These are phyloP conservation scores for Kingdonia uniflora DNA, from an alignment of 164 flowering plant species.

Conservation along the genomic window DNA sequence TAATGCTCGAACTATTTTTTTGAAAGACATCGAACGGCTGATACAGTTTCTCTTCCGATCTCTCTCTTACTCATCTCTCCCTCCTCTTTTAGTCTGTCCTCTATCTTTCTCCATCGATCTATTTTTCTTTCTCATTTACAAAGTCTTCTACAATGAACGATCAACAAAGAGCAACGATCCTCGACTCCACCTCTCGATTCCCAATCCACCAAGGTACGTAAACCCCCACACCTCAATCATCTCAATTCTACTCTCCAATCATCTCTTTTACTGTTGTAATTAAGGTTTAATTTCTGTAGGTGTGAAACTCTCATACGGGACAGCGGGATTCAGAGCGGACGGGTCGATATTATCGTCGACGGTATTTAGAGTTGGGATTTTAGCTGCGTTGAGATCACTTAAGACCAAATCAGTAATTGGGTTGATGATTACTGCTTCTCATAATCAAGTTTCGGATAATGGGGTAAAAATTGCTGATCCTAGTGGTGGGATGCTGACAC, in stretches of 20 bases:
- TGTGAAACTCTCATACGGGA: slow-evolving; percentile 74
- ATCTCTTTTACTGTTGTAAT: too few relatives aligned
- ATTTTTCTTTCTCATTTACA: too few relatives aligned
- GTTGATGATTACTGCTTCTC: slow-evolving; percentile 94
- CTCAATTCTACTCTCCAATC: background rate
- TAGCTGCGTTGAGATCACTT: slow-evolving; percentile 67
- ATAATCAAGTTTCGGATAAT: slow-evolving; percentile 69
- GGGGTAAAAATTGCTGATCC: slow-evolving; percentile 90
- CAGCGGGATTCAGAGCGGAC: slow-evolving; percentile 85
- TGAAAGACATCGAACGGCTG: too few relatives aligned
- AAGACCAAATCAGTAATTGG: slow-evolving; percentile 58
- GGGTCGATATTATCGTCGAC: slow-evolving; percentile 66
- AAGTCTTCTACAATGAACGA: slow-evolving; percentile 31
- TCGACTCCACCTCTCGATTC: slow-evolving; percentile 38
- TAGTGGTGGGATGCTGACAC: slow-evolving; percentile 78
- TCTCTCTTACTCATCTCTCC: slow-evolving; percentile 15
- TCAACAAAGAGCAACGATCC: slow-evolving; percentile 36
- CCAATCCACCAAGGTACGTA: slow-evolving; percentile 45
- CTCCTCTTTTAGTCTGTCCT: slow-evolving; percentile 3
- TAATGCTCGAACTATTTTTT: too few relatives aligned
- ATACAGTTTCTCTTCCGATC: slow-evolving; percentile 75
- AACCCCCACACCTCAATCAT: too few relatives aligned
- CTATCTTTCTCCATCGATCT: background rate
- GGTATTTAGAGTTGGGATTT: slow-evolving; percentile 59
- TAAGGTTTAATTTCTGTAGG: slow-evolving; percentile 35